Evolutionary conservation across 768 basidiomycete species (phyloP), one percentile per base, ranked within the genome.

Genomic region (Imleria badia): DNA sequence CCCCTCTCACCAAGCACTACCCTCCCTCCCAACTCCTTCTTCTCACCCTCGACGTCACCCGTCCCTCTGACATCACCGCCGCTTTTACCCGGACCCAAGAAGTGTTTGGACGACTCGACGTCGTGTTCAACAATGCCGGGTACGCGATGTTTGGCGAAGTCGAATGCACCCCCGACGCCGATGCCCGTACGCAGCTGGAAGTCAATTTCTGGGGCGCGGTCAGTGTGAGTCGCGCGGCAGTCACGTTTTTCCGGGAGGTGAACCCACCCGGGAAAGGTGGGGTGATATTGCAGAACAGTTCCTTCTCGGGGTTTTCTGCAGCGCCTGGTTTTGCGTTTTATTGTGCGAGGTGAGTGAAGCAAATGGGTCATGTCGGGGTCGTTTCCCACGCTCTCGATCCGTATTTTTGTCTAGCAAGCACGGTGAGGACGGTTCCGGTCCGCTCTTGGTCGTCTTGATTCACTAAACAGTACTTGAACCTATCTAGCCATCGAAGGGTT

Each of bases 121-220:
- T 78, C 45, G 76, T 79, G 5, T 73, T 73, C 63, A 76, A 72
- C 63, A 80, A 79, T 57, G 77, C 78, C 51, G 66, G 58, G 35
- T 66, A 61, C 26, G 60, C 43, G 0, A 39, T 72, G 9, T 29
- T 71, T 1, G 66, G 64, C 8, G 73, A 76, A 41, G 60, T 71
- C 23, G 77, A 78, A 59, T 66, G 59, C 19, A 68, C 65, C 13
- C 56, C 69, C 3, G 68, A 70, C 6, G 60, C 56, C 0, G 61
- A 64, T 1, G 74, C 73, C 5, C 63, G 73, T 5, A 51, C 56
- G 5, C 15, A 71, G 54, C 74, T 77, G 46, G 73, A 76, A 36
- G 69, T 67, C 2, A 66, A 66, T 36, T 75, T 60, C 22, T 60
- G 53, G 54, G 56, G 59, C 3, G 31, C 46, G 0, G 52, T 48